Conservation (phyloP, 73 alveolate species). For the Symbiodinium natans region DNA sequence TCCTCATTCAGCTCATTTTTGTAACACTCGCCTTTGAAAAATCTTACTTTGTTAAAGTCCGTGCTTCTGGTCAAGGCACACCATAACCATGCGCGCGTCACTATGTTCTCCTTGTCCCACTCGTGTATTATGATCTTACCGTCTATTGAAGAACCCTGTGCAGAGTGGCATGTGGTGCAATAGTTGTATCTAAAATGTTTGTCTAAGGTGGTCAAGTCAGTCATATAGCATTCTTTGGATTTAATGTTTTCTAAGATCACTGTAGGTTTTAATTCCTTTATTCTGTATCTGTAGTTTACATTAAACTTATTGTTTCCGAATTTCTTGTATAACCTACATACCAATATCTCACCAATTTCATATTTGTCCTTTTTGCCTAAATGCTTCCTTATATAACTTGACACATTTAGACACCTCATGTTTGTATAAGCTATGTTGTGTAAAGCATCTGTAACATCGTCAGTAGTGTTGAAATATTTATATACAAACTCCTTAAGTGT, state of each 20-base stretch:
- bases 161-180: not conserved
- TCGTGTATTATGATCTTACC: not conserved
- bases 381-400: not conserved
- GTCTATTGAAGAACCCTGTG: not conserved
- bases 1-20: slow-evolving; percentile 21
- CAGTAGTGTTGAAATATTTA: slow-evolving; percentile 5
- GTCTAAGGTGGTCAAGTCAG: not conserved
- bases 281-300: not conserved
- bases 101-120: not conserved
- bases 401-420: not conserved
- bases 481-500: not conserved
- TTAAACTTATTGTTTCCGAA: not conserved
- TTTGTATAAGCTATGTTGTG: too few species aligned
- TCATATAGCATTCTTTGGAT: too few species aligned
- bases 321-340: slow-evolving; percentile 4
- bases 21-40: not conserved
- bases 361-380: slow-evolving; percentile 21
- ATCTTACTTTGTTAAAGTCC: slow-evolving; percentile 19
- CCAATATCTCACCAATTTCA: slow-evolving; percentile 23
- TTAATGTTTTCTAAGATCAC: not conserved
- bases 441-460: slow-evolving; percentile 15
- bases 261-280: too few species aligned
- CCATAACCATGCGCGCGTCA: slow-evolving; percentile 27
- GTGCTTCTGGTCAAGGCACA: not conserved
- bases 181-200: not conserved